Percentiles rank a stretch among this genome's conserved stretches.
Evolutionary conservation across 2,329 filamentous ascomycete genomes (phyloP).

Genomic region (Eutypa lata): DNA sequence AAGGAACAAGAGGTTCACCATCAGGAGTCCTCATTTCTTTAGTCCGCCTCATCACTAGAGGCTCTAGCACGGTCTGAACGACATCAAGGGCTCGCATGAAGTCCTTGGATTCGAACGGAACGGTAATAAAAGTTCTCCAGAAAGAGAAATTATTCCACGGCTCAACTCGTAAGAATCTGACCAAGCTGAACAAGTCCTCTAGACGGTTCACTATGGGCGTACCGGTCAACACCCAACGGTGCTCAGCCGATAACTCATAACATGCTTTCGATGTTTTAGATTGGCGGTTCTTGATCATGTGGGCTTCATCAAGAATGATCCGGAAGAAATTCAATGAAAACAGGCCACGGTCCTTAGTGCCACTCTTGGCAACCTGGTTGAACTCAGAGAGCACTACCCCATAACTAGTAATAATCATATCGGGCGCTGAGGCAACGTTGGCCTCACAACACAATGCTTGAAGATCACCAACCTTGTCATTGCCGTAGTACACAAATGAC

Average conservation of each 20-base stretch:
- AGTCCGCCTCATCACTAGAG: conserved; percentile 88
- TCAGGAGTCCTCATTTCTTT: conserved; percentile 98
- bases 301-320: conserved; percentile 91
- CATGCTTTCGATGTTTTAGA: conserved; percentile 95
- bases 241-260: conserved; percentile 79
- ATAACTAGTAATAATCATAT: conserved; percentile 93
- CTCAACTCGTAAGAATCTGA: conserved; percentile 89
- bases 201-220: conserved; percentile 96
- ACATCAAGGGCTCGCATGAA: conserved; percentile 93
- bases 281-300: conserved; percentile 84
- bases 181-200: conserved; percentile 90
- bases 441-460: conserved; percentile 72
- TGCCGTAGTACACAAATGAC: conserved; percentile 87
- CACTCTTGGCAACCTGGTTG: conserved; percentile 65
- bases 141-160: conserved; percentile 99
- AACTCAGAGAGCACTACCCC: conserved; percentile 90
- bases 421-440: conserved; percentile 74
- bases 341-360: conserved; percentile 68
- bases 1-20: conserved; percentile 69
- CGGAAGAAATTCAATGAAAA: conserved; percentile 95
- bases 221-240: conserved; percentile 91
- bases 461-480: conserved; percentile 76
- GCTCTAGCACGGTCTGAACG: conserved; percentile 93
- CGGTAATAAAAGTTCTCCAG: conserved; percentile 98
- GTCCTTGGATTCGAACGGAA: conserved; percentile 93